These are phyloP conservation scores for Ustilago curta DNA, from an alignment of 1,284 basidiomycete species.

Conservation along the genomic window DNA sequence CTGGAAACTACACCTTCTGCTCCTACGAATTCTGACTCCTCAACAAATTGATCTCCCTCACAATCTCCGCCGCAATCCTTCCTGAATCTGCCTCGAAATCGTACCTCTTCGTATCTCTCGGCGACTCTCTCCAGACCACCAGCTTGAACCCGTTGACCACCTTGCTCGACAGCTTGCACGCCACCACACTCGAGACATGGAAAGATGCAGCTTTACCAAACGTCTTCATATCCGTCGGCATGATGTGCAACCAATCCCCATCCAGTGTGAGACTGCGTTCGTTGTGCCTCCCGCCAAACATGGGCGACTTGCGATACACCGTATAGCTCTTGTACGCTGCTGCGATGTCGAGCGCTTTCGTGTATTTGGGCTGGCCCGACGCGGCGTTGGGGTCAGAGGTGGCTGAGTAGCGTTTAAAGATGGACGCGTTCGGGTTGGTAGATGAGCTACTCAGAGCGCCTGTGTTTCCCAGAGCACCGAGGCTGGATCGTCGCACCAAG, in stretches of 20 bases:
- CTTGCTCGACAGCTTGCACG: constrained; percentile 85
- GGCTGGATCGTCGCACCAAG: constrained; percentile 77
- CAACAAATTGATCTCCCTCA: constrained; percentile 56
- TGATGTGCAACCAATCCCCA: constrained; percentile 86
- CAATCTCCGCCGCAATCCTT: constrained; percentile 78
- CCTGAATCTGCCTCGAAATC: constrained; percentile 95
- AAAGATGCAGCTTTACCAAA: constrained; percentile 80
- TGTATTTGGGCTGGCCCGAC: constrained; percentile 72
- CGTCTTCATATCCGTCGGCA: constrained; percentile 69
- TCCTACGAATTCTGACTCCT: constrained; percentile 40
- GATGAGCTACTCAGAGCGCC: constrained; percentile 71
- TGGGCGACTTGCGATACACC: constrained; percentile 91
- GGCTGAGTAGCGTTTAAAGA: constrained; percentile 70
- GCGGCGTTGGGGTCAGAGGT: constrained; percentile 77
- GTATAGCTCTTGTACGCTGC: constrained; percentile 87
- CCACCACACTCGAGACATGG: constrained; percentile 86
- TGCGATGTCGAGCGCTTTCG: constrained; percentile 61
- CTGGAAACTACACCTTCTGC: background rate
- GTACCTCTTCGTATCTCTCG: constrained; percentile 81
- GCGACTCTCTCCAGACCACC: constrained; percentile 78
- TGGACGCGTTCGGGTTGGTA: constrained; percentile 83
- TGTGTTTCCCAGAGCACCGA: constrained; percentile 62
- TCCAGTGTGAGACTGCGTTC: constrained; percentile 93
- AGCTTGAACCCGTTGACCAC: constrained; percentile 86
- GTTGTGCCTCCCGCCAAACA: constrained; percentile 80